phyloP scores from a whole-genome alignment of 768 basidiomycete species.

The Collybia sp. region DNA sequence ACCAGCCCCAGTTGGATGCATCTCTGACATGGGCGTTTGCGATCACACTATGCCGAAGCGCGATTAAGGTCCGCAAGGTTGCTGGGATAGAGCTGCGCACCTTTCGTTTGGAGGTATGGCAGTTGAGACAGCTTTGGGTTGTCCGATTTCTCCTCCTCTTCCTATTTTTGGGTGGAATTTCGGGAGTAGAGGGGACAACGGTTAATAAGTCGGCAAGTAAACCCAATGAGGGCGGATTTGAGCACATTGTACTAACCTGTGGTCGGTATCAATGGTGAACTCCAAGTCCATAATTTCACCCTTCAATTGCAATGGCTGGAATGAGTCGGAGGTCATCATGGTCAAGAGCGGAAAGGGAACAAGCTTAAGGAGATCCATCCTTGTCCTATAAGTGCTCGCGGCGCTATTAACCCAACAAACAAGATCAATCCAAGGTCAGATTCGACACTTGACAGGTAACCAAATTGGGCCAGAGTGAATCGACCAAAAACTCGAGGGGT shows the following conservation, averaged over 20 bases:
- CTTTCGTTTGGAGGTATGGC: slow-evolving; percentile 93
- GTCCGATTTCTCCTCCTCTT: slow-evolving; percentile 89
- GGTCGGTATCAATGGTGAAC: slow-evolving; percentile 66
- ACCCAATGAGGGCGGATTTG: slow-evolving; percentile 13
- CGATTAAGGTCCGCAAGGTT: slow-evolving; percentile 2
- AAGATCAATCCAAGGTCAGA: slow-evolving; percentile 35
- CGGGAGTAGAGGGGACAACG: slow-evolving; percentile 41
- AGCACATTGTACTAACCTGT: slow-evolving; percentile 37
- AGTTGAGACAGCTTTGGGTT: slow-evolving; percentile 84
- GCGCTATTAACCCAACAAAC: slow-evolving; percentile 56
- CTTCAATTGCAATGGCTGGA: slow-evolving; percentile 61
- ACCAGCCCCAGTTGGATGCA: slow-evolving; percentile 90
- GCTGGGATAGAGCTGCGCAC: slow-evolving; percentile 32
- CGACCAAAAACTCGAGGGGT: slow-evolving; percentile 14
- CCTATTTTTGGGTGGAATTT: slow-evolving; percentile 47
- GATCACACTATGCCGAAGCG: slow-evolving; percentile 62
- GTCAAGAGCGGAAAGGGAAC: slow-evolving; percentile 43
- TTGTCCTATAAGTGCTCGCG: slow-evolving; percentile 49
- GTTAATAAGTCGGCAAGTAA: slow-evolving; percentile 46
- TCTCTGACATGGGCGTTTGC: slow-evolving; percentile 86
- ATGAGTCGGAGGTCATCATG: slow-evolving; percentile 54
- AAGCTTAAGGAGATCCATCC: slow-evolving; percentile 40
- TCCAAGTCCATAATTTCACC: slow-evolving; percentile 78
- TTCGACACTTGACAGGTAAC: slow-evolving; percentile 38
- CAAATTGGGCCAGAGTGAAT: slow-evolving; percentile 22